Evolutionary conservation across 2,329 filamentous ascomycete species (phyloP), one percentile per base, ranked within the genome.

Genomic region (Alternaria sp.): DNA sequence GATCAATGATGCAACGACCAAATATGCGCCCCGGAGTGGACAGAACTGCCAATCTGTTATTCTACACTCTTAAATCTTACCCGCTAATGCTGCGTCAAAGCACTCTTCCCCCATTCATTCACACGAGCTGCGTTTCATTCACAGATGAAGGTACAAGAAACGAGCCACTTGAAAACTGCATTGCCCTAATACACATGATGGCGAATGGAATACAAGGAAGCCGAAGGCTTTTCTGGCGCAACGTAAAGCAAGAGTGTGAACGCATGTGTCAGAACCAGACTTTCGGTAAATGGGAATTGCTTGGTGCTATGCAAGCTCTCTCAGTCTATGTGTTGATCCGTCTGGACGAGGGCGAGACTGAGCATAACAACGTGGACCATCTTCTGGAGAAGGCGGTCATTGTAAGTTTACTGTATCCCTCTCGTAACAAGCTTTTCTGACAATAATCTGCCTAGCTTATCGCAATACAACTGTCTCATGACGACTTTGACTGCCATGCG

Each of bases 141-240:
- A 67, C 12, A 51, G 66, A 53, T 28, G 51, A 22, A 65, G 66
- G 64, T 28, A 56, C 64, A 7, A 41, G 75, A 5, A 71, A 78
- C 66, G 80, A 81, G 61, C 70, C 79, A 38, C 63, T 83, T 7
- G 70, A 58, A 6, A 82, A 80, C 51, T 82, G 81, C 59, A 75
- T 81, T n/a, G 80, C 72, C 57, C 62, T 83, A 38, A 61, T 81
- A 26, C 73, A 78, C 51, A 81, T 83, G 79, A 72, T 81, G 22
- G 73, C 71, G 8, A 70, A 68, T 39, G 67, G 68, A 4, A 54
- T 72, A 2, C 69, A 67, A 44, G 77, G 76, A 0, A 79, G 73
- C 65, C 75, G 76, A 53, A 81, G 78, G 54, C 57, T 83, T 22
- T 81, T 83, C 54, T 83, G 81, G 81, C 79, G 73, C 52, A 82